These are phyloP conservation scores for Cordyceps sp. DNA, from an alignment of 2,329 filamentous ascomycete species.

Conservation along the genomic window DNA sequence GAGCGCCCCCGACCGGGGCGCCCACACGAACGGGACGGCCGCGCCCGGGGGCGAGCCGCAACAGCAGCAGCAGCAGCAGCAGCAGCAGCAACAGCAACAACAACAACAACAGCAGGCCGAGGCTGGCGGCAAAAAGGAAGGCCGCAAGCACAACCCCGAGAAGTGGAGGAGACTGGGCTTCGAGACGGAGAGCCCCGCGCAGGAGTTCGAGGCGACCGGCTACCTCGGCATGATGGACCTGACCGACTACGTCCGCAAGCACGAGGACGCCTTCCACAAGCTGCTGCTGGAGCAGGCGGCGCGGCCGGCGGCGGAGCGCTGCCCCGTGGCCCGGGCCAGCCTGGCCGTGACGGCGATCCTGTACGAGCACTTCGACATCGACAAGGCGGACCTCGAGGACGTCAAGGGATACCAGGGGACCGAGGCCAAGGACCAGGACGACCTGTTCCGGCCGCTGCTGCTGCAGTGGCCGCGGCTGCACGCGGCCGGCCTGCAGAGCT, in stretches of 20 bases:
- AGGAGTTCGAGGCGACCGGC: slow-evolving; percentile 72
- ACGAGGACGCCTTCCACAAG: slow-evolving; percentile 88
- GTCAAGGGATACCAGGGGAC: slow-evolving; percentile 56
- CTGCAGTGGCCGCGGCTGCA: slow-evolving; percentile 90
- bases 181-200: slow-evolving; percentile 70
- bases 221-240: slow-evolving; percentile 97
- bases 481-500: slow-evolving; percentile 68
- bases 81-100: not conserved
- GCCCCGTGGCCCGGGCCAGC: slow-evolving; percentile 75
- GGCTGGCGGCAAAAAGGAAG: slow-evolving; percentile 25
- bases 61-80: no score
- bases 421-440: slow-evolving; percentile 68
- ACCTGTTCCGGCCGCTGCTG: slow-evolving; percentile 70
- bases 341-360: slow-evolving; percentile 74
- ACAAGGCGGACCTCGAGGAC: slow-evolving; percentile 67
- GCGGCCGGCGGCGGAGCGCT: slow-evolving; percentile 53
- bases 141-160: slow-evolving; percentile 55
- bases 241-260: slow-evolving; percentile 80
- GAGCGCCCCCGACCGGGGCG: slow-evolving; percentile 52
- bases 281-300: slow-evolving; percentile 77
- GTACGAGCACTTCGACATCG: slow-evolving; percentile 92
- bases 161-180: slow-evolving; percentile 93
- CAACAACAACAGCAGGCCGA: slow-evolving; percentile 13
- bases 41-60: no score
- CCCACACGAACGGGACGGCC: no score